Evolutionary conservation across 2,329 filamentous ascomycete genomes (phyloP), one percentile per base, ranked within the genome.

Genomic region (Xylariaceae sp.): DNA sequence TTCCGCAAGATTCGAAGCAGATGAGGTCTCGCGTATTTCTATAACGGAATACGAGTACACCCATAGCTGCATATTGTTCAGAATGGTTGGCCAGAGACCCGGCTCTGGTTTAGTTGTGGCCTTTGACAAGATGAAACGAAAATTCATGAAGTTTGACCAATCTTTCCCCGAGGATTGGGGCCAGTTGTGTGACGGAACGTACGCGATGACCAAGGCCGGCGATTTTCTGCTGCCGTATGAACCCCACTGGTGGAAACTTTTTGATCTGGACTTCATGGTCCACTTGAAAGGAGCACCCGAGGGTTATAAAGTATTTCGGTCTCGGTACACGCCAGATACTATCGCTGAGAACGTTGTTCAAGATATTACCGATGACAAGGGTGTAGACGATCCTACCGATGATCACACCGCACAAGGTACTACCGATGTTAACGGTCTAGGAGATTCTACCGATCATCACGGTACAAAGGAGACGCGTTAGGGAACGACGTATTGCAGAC

Each of bases 111-210:
- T n/a, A n/a, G n/a, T 49, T 4, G 18, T 7, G n/a, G 30, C n/a
- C 7, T 59, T 59, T 19, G 48, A 56, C 29, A 56, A 52, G 21
- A 6, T 50, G 1, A 18, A 54, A 30, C 48, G 46, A 6, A 49
- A 37, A 18, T 57, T 59, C 16, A 15, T 49, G 36, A 5, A 18
- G 9, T 18, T 34, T 21, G 16, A 43, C 5, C 32, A 21, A 5
- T 7, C 19, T 16, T 3, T 6, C 29, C 15, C n/a, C 21, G 10
- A 5, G 4, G 22, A 26, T 6, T 9, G 21, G 13, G n/a, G 15
- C 2, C 21, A 9, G n/a, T 7, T 19, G 12, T 4, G n/a, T n/a
- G 21, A 43, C 16, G 16, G 16, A 26, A 21, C 41, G 8, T 43
- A n/a, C 21, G 21, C 21, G 8, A 16, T 43, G 6, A 29, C 41